These are phyloP conservation scores for Candida anglica DNA, from an alignment of 805 yeast species.

Conservation along the genomic window DNA sequence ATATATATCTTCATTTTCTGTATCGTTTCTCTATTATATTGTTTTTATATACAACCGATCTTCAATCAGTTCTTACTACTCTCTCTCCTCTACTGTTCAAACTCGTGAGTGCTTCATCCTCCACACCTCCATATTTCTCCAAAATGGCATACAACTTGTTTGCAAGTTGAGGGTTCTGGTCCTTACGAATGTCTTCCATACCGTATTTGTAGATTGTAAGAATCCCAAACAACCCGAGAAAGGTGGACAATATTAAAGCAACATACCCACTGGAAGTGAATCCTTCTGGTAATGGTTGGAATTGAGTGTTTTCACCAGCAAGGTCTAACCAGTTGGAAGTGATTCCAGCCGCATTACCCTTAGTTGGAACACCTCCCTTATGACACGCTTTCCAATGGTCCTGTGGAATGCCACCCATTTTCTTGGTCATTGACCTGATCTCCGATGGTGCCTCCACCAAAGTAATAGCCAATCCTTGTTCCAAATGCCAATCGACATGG, in stretches of 20 bases:
- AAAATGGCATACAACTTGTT: background rate
- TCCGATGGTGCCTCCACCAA: slow-evolving; percentile 80
- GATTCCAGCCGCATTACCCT: slow-evolving; percentile 69
- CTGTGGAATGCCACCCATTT: slow-evolving; percentile 30
- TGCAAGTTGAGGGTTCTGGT: background rate
- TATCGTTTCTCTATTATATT: too few relatives aligned
- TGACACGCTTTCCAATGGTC: slow-evolving; percentile 51
- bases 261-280: slow-evolving; percentile 68
- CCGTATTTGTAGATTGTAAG: slow-evolving; percentile 61
- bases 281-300: slow-evolving; percentile 61
- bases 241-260: slow-evolving; percentile 52
- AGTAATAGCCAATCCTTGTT: slow-evolving; percentile 83
- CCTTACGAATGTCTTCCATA: slow-evolving; percentile 46
- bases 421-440: slow-evolving; percentile 40
- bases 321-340: slow-evolving; percentile 51
- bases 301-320: slow-evolving; percentile 58
- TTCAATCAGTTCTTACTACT: too few relatives aligned
- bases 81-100: too few relatives aligned
- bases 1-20: too few relatives aligned
- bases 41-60: too few relatives aligned
- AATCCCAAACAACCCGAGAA: slow-evolving; percentile 58
- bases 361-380: slow-evolving; percentile 38
- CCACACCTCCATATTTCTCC: too few relatives aligned
- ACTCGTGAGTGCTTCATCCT: too few relatives aligned
- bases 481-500: slow-evolving; percentile 97